Evolutionary conservation across 805 yeast genomes (phyloP), one percentile per base, ranked within the genome.

Genomic region (Saccharomyces mikatae): DNA sequence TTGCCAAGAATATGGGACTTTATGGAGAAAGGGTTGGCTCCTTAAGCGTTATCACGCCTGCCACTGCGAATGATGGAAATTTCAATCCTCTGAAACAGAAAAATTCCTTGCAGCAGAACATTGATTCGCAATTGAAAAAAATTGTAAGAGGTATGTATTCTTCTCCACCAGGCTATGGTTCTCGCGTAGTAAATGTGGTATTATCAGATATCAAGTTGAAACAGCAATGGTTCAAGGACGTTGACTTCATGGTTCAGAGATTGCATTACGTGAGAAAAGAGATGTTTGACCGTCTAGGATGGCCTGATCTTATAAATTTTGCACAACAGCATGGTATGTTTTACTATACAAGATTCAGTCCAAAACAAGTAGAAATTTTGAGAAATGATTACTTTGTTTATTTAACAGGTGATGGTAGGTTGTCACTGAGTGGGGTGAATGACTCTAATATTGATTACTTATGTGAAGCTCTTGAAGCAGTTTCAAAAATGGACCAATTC

Each of bases 1-100:
- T 91, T 74, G 96, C 97, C 55, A 91, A 91, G 71, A 91, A 91
- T 73, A 84, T 89, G 83, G 98, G 98, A 41, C 81, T 91, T 64
- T 91, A 91, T 70, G 97, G 97, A 65, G 97, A 92, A 76, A 82
- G 98, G 68, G 87, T 87, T 47, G 97, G 97, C 6, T 87, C 96
- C 11, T 75, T 90, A 60, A 62, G 65, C 17, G 80, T 86, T 10
- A 73, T 84, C 27, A 69, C 82, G 49, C 80, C 87, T 26, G 81
- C 84, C 52, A 73, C 79, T 31, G 72, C 80, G 24, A 77, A 79
- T 50, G 80, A 76, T 4, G 41, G 52, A 28, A 11, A 32, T 27
- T 27, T 56, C 54, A 29, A 51, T 24, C 21, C 24, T 41, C n/a
- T 36, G 9, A n/a, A 36, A 8, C 21, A 22, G 22, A 9, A 11